Evolutionary conservation across 768 basidiomycete species (phyloP), one percentile per base, ranked within the genome.

Genomic region (Russula sp.): DNA sequence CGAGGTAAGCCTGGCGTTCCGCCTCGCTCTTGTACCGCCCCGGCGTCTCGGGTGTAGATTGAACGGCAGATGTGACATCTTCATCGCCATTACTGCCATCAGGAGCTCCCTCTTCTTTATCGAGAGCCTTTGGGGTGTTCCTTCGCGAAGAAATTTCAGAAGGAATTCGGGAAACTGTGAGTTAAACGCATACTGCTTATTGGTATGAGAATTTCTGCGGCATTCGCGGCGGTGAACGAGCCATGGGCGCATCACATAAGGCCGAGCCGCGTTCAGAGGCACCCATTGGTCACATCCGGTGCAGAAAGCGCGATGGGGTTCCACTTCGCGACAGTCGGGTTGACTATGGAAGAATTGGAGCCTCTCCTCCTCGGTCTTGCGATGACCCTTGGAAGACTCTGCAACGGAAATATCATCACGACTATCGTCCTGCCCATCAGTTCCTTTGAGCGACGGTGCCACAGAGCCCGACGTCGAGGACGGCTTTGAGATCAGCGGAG

Each of bases 261-360:
- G 79, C 65, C 79, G 79, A 67, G 74, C 81, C n/a, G 77, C 76
- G 57, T 85, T 83, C 22, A 90, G 78, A 46, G 79, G 77, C 20
- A 89, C 79, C 73, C 79, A 79, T 64, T 81, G 80, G 46, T 80
- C 74, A 71, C 88, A 90, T 38, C 81, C 75, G 22, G 74, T 79
- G 69, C 88, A 90, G 58, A 79, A 78, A n/a, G 80, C 85, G 10
- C 80, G 78, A 73, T 83, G 80, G 2, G 82, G 79, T 62, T 87
- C 85, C 52, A 87, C 72, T 32, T 78, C 77, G 32, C 79, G 79
- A 64, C 85, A 85, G 54, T 83, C 79, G 6, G 84, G 76, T 67
- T 89, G 83, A 64, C 85, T 83, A 65, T 81, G 80, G 72, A 86
- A 84, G 72, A 85, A 85, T 69, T 84, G 79, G 42, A 83, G 79